phyloP scores from a whole-genome alignment of 805 yeast species.

The Myxozyma kluyveri region DNA sequence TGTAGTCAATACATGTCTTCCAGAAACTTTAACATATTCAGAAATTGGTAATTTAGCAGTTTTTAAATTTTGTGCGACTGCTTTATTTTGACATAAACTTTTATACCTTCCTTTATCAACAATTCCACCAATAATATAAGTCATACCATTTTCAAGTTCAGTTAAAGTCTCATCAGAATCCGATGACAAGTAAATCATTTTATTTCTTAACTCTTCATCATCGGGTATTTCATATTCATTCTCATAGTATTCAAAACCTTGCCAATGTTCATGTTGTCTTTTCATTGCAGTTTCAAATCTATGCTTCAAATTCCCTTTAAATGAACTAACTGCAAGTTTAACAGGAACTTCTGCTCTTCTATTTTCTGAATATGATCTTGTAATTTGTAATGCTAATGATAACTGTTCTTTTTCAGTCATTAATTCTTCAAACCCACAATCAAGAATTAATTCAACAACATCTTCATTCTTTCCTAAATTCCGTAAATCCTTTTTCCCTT shows the following conservation, averaged over 20 bases:
- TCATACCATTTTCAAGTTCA: conserved; percentile 61
- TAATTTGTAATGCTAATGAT: conserved; percentile 75
- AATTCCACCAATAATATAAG: conserved; percentile 91
- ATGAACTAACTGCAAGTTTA: conserved; percentile 59
- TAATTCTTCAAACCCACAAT: conserved; percentile 85
- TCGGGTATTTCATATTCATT: conserved; percentile 41
- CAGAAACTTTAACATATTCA: conserved; percentile 74
- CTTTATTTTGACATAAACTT: conserved; percentile 75
- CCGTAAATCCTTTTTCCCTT: conserved; percentile 40
- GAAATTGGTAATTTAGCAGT: conserved; percentile 85
- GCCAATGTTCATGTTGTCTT: conserved; percentile 65
- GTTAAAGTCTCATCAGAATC: conserved; percentile 74
- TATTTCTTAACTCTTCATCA: conserved; percentile 16
- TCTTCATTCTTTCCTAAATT: conserved; percentile 3
- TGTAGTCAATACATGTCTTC: conserved; percentile 86
- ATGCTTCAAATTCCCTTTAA: conserved; percentile 60
- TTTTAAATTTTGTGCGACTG: conserved; percentile 63
- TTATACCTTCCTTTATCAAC: conserved; percentile 81
- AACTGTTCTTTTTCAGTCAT: conserved; percentile 70
- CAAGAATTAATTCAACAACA: conserved; percentile 54
- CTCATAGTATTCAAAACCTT: conserved; percentile 52
- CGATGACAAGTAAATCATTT: conserved; percentile 69
- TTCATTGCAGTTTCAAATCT: conserved; percentile 65
- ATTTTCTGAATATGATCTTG: conserved; percentile 78
- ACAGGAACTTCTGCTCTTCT: conserved; percentile 58